These are phyloP conservation scores for Bretziella fagacearum DNA, from an alignment of 2,329 filamentous ascomycete genomes.

Conservation along the genomic window DNA sequence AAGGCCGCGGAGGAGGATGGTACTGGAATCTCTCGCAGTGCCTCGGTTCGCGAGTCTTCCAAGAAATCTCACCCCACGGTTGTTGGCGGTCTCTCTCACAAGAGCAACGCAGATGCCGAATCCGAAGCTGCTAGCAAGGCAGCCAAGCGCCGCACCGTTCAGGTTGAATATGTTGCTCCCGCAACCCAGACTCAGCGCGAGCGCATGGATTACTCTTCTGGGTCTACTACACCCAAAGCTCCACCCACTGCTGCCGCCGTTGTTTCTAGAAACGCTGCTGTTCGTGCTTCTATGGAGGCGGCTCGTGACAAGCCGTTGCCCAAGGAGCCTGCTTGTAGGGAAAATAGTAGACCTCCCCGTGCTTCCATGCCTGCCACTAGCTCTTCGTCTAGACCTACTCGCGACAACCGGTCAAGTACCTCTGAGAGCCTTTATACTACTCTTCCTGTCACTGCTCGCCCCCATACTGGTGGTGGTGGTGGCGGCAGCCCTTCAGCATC, in stretches of 20 bases:
- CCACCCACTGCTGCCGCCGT: constrained; percentile 35
- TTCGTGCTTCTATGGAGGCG: constrained; percentile 34
- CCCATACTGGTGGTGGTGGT: constrained; percentile 63
- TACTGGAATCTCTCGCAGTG: constrained; percentile 58
- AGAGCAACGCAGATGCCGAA: constrained; percentile 55
- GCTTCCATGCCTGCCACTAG: constrained; percentile 4
- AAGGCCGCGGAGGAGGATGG: constrained; percentile 39
- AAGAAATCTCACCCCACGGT: constrained; percentile 38
- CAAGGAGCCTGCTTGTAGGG: constrained; percentile 29
- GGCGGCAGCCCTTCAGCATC: constrained; percentile 44
- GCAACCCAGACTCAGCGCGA: constrained; percentile 71
- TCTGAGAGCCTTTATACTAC: constrained; percentile 33
- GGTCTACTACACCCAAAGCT: constrained; percentile 17
- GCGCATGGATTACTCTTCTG: constrained; percentile 19
- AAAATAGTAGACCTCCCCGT: constrained; percentile 18
- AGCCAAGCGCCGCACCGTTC: constrained; percentile 82
- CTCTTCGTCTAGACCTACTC: constrained; percentile 19
- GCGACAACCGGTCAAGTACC: constrained; percentile 24
- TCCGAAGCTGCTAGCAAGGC: constrained; percentile 50
- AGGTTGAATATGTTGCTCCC: constrained; percentile 93
- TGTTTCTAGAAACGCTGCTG: constrained; percentile 26
- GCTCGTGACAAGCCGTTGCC: constrained; percentile 41
- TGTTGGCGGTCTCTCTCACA: constrained; percentile 49
- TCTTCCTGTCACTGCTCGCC: constrained; percentile 27
- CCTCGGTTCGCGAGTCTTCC: constrained; percentile 74